phyloP scores from a whole-genome alignment of 306 rosid genomes.

The Vachellia pachyceras region DNA sequence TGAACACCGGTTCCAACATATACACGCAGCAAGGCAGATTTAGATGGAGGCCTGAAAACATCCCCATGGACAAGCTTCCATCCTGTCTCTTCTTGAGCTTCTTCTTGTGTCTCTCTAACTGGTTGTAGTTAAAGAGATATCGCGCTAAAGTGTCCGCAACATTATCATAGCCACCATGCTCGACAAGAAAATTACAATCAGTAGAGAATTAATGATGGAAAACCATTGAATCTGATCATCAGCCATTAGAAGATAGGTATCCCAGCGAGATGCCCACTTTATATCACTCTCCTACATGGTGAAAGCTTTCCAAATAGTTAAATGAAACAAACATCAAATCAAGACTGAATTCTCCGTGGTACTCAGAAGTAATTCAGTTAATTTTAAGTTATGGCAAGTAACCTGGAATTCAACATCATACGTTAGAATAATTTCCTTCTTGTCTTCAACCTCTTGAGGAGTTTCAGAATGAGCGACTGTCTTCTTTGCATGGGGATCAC shows the following conservation, averaged over 20 bases:
- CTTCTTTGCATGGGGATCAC: constrained; percentile 71
- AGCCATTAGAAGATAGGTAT: constrained; percentile 93
- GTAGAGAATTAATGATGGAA: constrained; percentile 82
- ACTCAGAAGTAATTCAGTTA: background rate
- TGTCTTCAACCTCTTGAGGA: constrained; percentile 76
- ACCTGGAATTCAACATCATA: constrained; percentile 95
- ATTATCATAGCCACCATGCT: constrained; percentile 98
- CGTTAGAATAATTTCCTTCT: constrained; percentile 76
- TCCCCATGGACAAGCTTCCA: constrained; percentile 81
- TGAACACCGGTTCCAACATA: constrained; percentile 1
- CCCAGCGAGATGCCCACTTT: constrained; percentile 99
- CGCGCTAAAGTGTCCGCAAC: constrained; percentile 96
- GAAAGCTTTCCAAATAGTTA: constrained; percentile 6
- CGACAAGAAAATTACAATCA: constrained; percentile 91
- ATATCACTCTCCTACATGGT: constrained; percentile 76
- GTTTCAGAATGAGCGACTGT: constrained; percentile 66
- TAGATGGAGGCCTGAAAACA: constrained; percentile 4
- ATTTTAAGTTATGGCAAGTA: constrained; percentile 36
- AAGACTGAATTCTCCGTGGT: constrained; percentile 13
- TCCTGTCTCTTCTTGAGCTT: constrained; percentile 94
- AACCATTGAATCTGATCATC: constrained; percentile 99
- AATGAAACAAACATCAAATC: background rate
- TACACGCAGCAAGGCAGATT: constrained; percentile 1
- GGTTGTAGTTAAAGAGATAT: constrained; percentile 93
- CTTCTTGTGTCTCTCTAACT: constrained; percentile 88